Base-by-base conservation (phyloP, 495 filamentous ascomycete species). In the Baudoinia panamericana region DNA sequence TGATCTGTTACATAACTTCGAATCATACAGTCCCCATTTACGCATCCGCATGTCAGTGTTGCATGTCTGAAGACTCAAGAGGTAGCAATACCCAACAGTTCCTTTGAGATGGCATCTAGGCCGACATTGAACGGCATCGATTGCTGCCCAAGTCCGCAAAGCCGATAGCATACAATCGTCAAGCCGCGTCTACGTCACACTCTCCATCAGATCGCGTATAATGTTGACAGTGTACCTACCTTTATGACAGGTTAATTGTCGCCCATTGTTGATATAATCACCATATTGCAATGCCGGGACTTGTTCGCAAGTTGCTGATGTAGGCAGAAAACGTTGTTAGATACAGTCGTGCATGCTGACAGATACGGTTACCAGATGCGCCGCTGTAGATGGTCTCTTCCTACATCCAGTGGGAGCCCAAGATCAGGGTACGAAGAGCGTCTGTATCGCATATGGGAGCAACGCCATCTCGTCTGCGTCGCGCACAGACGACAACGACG, bases 301-400 rank as follows among this genome's bases (percentile, higher is more conserved):
- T 52, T 18, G 39, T 35, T 17, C 22, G 34, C 11, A 47, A 45
- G 31, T 11, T 52, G 13, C 26, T 47, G 12, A 48, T 52, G 30
- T 43, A 31, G 17, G 41, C 30, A 2, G 3, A 6, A 5, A 4
- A n/a, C n/a, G 7, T 26, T 10, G 5, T 17, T 28, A 7, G 19
- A 15, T 6, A 27, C 19, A 16, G 4, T 17, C 5, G 7, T 15
- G 15, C 20, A 25, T n/a, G 8, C 12, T 36, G 21, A 9, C 21
- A 35, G n/a, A 71, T 93, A 27, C 23, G 16, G n/a, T 7, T 4
- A 17, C 4, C 36, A 39, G 36, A 46, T 77, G 80, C 61, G 87
- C 87, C 32, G 76, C 84, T 10, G 73, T 80, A 33, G 88, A 96
- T 53, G 90, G 90, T 23, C 69, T 96, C 17, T 66, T 93, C 45